These are phyloP conservation scores for Apiospora sp. DNA, from an alignment of 2,329 filamentous ascomycete species.

Conservation along the genomic window DNA sequence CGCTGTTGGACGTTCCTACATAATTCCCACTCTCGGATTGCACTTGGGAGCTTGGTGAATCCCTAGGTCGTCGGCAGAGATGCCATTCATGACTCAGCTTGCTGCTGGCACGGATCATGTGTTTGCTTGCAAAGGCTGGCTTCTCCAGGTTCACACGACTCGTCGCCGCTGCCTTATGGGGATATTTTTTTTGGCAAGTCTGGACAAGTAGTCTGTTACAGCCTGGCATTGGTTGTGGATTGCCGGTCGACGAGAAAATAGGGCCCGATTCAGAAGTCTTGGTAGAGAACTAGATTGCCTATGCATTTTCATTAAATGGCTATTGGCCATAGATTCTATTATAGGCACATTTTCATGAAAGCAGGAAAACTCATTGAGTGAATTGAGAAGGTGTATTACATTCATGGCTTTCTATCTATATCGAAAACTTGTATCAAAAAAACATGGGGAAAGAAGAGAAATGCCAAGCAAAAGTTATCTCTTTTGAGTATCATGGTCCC, in stretches of 20 bases:
- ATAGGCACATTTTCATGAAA: background rate
- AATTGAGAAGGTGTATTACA: slow-evolving; percentile 4
- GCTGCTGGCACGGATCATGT: slow-evolving; percentile 17
- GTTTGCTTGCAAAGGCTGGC: slow-evolving; percentile 1
- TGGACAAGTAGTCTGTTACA: background rate
- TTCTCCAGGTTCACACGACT: slow-evolving; percentile 11
- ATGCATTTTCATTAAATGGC: background rate
- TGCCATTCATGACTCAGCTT: slow-evolving; percentile 16
- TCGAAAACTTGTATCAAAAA: slow-evolving; percentile 9
- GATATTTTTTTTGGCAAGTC: background rate
- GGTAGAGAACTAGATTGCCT: background rate
- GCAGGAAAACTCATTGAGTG: background rate
- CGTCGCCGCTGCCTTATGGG: slow-evolving; percentile 2
- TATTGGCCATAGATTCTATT: background rate
- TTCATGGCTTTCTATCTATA: slow-evolving; percentile 16
- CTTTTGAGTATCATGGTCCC: slow-evolving; percentile 22
- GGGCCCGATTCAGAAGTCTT: background rate
- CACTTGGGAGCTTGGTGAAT: background rate
- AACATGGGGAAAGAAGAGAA: background rate
- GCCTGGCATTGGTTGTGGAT: slow-evolving; percentile 1
- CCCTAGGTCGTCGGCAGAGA: background rate
- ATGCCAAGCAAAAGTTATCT: slow-evolving; percentile 20
- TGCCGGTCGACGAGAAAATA: background rate
- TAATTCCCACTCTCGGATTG: background rate
- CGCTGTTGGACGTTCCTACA: background rate